These are phyloP conservation scores for Anisodus acutangulus DNA, from an alignment of 257 asterid species.

Conservation along the genomic window DNA sequence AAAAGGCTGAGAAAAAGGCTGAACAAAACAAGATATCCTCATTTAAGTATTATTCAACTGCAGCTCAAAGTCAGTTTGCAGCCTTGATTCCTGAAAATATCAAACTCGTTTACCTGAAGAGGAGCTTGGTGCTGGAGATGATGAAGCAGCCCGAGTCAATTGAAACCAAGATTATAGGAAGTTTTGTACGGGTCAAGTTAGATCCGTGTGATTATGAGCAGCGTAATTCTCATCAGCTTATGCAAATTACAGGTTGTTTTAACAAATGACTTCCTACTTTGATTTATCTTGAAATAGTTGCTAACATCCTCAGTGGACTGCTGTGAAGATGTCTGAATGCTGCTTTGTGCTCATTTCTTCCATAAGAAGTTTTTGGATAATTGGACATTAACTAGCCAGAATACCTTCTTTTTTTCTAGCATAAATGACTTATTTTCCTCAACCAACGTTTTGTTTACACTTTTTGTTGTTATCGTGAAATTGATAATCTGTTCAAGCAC, in stretches of 20 bases:
- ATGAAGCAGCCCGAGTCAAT: slow-evolving; percentile 59
- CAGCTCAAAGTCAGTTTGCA: slow-evolving; percentile 54
- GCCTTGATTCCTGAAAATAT: slow-evolving; percentile 64
- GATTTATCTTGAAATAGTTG: slow-evolving; percentile 22
- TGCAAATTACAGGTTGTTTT: slow-evolving; percentile 74
- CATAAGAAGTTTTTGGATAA: neutral
- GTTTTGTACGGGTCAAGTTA: slow-evolving; percentile 63
- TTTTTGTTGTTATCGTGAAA: neutral
- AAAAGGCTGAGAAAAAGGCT: slow-evolving; percentile 36
- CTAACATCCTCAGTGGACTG: neutral
- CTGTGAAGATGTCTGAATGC: neutral
- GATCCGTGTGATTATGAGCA: slow-evolving; percentile 50
- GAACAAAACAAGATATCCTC: slow-evolving; percentile 15
- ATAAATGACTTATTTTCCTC: slow-evolving; percentile 9
- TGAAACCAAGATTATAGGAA: slow-evolving; percentile 71
- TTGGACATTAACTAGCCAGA: neutral
- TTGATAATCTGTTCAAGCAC: slow-evolving; percentile 19
- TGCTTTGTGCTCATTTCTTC: neutral
- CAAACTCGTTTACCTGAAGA: slow-evolving; percentile 78
- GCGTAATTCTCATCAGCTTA: slow-evolving; percentile 56
- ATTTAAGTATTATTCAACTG: slow-evolving; percentile 1
- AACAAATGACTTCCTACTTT: slow-evolving; percentile 12
- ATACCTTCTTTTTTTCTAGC: neutral
- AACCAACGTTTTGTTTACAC: neutral
- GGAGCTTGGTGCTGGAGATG: slow-evolving; percentile 59